Percentiles rank a stretch among this genome's conserved stretches.
Evolutionary conservation across 495 filamentous ascomycete species (phyloP).

Genomic region (Aspergillus cavernicola): DNA sequence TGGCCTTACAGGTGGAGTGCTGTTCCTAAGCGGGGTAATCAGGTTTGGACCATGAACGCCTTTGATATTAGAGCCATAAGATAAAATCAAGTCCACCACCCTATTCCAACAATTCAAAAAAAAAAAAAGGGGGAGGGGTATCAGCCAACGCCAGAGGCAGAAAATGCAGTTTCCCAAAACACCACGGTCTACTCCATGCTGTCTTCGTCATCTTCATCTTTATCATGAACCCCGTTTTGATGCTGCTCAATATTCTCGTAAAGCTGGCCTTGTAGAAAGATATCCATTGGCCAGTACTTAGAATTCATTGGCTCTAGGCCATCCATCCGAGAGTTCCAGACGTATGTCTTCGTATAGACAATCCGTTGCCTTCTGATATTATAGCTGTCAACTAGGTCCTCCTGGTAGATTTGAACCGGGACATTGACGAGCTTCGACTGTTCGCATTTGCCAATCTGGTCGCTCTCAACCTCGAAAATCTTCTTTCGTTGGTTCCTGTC

Average conservation of each 20-base stretch:
- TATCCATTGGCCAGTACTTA: constrained; percentile 16
- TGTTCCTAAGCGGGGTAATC: not conserved
- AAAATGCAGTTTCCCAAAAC: not conserved
- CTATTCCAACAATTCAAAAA: not conserved
- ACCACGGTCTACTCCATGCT: not conserved
- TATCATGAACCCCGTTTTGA: not conserved
- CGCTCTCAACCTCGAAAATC: constrained; percentile 24
- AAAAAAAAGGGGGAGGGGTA: not conserved
- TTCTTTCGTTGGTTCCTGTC: constrained; percentile 20
- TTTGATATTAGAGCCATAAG: not conserved
- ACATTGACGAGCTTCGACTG: constrained; percentile 20
- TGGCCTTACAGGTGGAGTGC: too few species aligned
- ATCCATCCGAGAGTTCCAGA: constrained; percentile 13
- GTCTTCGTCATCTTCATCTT: not conserved
- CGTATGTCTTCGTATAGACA: constrained; percentile 25
- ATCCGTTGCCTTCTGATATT: constrained; percentile 8
- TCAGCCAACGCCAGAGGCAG: not conserved
- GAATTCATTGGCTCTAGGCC: constrained; percentile 14
- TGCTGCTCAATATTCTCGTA: constrained; percentile 19
- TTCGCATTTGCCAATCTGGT: not conserved
- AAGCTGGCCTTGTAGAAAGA: constrained; percentile 18
- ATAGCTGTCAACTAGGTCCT: not conserved
- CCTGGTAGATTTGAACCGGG: constrained; percentile 20
- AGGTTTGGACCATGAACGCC: not conserved
- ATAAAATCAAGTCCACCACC: not conserved